Evolutionary conservation across 257 asterid genomes (phyloP).

Genomic region (Ophiorrhiza pumila): DNA sequence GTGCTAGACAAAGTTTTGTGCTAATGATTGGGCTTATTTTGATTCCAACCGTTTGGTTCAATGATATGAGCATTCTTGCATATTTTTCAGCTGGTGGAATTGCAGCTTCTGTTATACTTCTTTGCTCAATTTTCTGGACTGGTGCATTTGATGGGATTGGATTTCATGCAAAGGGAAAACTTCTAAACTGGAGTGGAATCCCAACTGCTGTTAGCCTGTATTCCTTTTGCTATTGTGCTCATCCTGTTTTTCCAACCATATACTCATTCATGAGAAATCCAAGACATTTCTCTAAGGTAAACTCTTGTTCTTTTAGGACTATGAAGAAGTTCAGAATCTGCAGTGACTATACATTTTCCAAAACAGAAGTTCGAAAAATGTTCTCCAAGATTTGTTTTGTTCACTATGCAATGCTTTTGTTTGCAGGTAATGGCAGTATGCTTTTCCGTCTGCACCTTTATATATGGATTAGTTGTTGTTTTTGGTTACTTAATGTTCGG

Average conservation of each 20-base stretch:
- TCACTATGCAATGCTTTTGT: background rate
- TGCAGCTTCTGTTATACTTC: constrained; percentile 55
- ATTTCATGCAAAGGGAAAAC: constrained; percentile 40
- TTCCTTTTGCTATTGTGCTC: constrained; percentile 83
- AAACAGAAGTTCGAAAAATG: too few relatives aligned
- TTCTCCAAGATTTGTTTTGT: too few relatives aligned
- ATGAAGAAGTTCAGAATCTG: background rate
- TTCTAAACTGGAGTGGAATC: constrained; percentile 42
- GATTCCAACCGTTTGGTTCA: constrained; percentile 62
- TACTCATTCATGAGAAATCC: constrained; percentile 70
- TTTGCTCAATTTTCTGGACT: constrained; percentile 58
- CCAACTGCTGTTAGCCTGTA: constrained; percentile 73
- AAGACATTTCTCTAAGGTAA: constrained; percentile 72
- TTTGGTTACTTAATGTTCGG: constrained; percentile 79
- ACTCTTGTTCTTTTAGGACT: too few relatives aligned
- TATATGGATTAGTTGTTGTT: constrained; percentile 61
- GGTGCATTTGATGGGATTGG: constrained; percentile 57
- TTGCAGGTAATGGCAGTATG: constrained; percentile 67
- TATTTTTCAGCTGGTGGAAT: constrained; percentile 76
- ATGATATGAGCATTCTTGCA: constrained; percentile 63
- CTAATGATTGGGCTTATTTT: constrained; percentile 49
- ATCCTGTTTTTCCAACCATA: constrained; percentile 80
- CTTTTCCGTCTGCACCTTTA: constrained; percentile 49
- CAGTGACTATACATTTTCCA: background rate
- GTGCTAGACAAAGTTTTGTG: constrained; percentile 47